Base-by-base conservation (phyloP, 202 grass and related monocot genomes). In the Thinopyrum obtusiflorum region DNA sequence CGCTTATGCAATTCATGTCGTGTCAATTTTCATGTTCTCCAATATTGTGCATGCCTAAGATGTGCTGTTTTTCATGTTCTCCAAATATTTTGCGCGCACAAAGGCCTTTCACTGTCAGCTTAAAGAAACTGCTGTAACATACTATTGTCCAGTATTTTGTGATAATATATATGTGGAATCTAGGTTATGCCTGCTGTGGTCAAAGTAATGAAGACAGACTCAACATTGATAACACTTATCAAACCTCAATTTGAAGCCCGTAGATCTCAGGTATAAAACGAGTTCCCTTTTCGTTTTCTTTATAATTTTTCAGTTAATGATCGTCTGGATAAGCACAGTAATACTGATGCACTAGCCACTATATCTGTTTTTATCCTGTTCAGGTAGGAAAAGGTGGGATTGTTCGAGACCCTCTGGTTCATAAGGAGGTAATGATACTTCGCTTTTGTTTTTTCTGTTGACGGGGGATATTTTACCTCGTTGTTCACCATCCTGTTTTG, bases 191-290 rank as follows among this genome's bases (percentile, higher is more conserved):
- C 93, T 84, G 91, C 91, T 79, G 93, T 95, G 60, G 67, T 98
- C 25, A 92, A 95, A 89, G 85, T 98, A 89, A 98, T 98, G 96
- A 94, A 98, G 80, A 33, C 20, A 7, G 90, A 95, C 37, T 98
- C 93, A 29, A 95, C 53, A 53, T 79, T 98, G 87, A 78, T 98
- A 84, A 94, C 93, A 60, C 91, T 98, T 80, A 85, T 98, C 68
- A 98, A 98, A 65, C 96, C 96, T 85, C 96, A 98, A n/a, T 98
- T 98, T 40, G 96, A 98, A 86, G 93, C 96, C 57, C 89, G 89
- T 75, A 89, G 87, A 66, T 85, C 86, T 78, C 93, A 98, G 93
- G 96, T 98, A 78, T 80, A 32, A 47, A 62, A 51, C 17, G 80
- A 62, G 49, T 61, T 53, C 23, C 26, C 20, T 84, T 73, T 36